These are phyloP conservation scores for Backusella psychrophila DNA, from an alignment of 192 early-diverging fungal species.

Conservation along the genomic window DNA sequence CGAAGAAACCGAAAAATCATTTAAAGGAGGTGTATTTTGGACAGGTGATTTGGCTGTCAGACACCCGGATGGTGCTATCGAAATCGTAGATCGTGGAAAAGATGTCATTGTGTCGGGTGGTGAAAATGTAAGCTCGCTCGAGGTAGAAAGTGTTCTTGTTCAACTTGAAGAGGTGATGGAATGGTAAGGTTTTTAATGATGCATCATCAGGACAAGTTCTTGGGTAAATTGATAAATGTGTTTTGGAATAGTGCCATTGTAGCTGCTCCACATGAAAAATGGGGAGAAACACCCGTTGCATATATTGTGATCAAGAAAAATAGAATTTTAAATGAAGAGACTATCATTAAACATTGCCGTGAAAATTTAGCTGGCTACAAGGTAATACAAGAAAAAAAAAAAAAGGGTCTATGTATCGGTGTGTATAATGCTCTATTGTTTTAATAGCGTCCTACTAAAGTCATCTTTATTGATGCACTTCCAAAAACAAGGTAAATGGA, in stretches of 20 bases:
- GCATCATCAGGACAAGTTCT: too few species aligned
- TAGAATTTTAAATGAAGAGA: slow-evolving; percentile 18
- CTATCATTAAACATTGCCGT: slow-evolving; percentile 42
- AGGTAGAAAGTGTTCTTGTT: slow-evolving; percentile 52
- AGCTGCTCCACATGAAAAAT: slow-evolving; percentile 48
- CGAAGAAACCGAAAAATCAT: slow-evolving; percentile 54
- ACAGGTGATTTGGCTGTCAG: slow-evolving; percentile 61
- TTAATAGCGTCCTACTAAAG: slow-evolving; percentile 20
- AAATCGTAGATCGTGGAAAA: slow-evolving; percentile 57
- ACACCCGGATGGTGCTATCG: slow-evolving; percentile 57
- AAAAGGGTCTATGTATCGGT: neutral
- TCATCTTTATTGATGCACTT: slow-evolving; percentile 11
- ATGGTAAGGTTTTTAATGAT: slow-evolving; percentile 19
- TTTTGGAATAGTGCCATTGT: slow-evolving; percentile 46
- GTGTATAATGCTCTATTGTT: neutral
- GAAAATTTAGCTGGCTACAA: slow-evolving; percentile 53
- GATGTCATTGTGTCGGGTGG: slow-evolving; percentile 66
- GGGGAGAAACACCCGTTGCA: slow-evolving; percentile 61
- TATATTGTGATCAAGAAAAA: slow-evolving; percentile 49
- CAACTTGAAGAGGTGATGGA: slow-evolving; percentile 51
- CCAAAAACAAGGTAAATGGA: slow-evolving; percentile 18
- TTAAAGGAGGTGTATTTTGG: slow-evolving; percentile 53
- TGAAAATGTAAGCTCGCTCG: slow-evolving; percentile 58
- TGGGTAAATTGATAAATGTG: too few species aligned
- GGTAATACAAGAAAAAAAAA: slow-evolving; percentile 16